Base-by-base conservation (phyloP, 2,329 filamentous ascomycete species). In the Neonectria ditissima region DNA sequence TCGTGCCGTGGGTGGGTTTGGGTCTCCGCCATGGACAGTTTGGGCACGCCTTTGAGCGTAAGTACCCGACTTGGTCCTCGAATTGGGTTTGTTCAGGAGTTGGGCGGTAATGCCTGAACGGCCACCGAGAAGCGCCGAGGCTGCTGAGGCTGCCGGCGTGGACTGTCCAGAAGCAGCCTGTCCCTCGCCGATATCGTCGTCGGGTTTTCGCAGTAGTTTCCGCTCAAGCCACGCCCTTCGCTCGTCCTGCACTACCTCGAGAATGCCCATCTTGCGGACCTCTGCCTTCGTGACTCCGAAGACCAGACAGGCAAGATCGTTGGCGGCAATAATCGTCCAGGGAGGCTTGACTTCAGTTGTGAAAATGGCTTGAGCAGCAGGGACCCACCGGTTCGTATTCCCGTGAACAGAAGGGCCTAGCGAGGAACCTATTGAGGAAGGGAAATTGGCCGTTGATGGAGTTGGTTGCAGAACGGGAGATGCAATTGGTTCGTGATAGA, bases 211-310 rank as follows among this genome's bases (percentile, higher is more conserved):
- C 66, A 88, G 84, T 45, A 99, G 84, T 78, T 94, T 97, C 65
- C 91, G 89, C 75, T 97, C 93, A 26, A 99, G 84, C 96, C 96
- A 99, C 28, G 90, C 88, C 69, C 95, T 86, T 62, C 94, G 87
- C 78, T 97, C 95, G 77, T 94, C 89, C 78, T 95, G 92, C 18
- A 99, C 94, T 30, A 99, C 93, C 76, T 98, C 94, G 62, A 99
- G 80, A 60, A 99, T 98, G 51, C 96, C 95, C 83, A 98, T 89
- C 76, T 94, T 97, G 59, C 94, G 89, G 24, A 99, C 92, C 78
- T 99, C 96, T 5, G 93, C 92, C 75, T 93, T 93, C n/a, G 94
- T 97, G 10, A 99, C 93, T n/a, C 96, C 96, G 80, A 98, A 99
- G n/a, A 98, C 91, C 45, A 99, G 84, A 79, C 96, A 99, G 18